Base-by-base conservation (phyloP, 2,329 filamentous ascomycete species). In the Cladosporium velox region DNA sequence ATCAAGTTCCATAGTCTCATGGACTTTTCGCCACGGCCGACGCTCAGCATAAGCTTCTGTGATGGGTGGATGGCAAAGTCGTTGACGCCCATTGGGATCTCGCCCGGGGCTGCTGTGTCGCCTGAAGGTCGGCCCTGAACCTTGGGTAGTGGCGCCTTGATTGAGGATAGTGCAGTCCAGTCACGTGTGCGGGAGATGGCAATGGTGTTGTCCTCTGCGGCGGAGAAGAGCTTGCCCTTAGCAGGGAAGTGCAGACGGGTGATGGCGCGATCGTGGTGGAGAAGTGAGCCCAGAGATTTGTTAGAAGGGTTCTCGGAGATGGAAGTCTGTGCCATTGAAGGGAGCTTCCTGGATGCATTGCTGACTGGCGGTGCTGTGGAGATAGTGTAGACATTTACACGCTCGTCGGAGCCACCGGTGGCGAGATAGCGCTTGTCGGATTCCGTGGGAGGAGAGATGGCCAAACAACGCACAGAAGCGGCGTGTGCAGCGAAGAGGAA, bases 1-100 rank as follows among this genome's bases (percentile, higher is more conserved):
- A 98, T 93, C 69, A 99, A 78, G 75, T 99, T 98, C 95, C 95
- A 99, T 70, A 98, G 79, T 70, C 95, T 84, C 91, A 99, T 96
- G 74, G 90, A 92, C 70, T 88, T 89, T 81, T 99, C 95, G 70
- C 93, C 93, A 73, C 90, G 92, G 71, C 92, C 90, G 10, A 98
- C 93, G 72, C 88, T 96, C 67, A 99, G 88, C 91, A 98, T 97
- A 60, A 99, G 83, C 81, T 97, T 98, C 86, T 96, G 92, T 77
- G 91, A 96, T 0, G 95, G 94, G 77, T 99, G 95, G 30, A 99
- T 90, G 2, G 94, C 92, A 77, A 99, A 96, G 77, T 93, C 91
- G 77, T 97, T 98, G 71, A 98, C 88, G 21, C 95, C 95, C n/a
- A 89, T 87, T 0, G 93, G 93, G 30, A 90, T 87, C 58, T 88